Base-by-base conservation (phyloP, 345 rosid species). In the Pugionium dolabratum region DNA sequence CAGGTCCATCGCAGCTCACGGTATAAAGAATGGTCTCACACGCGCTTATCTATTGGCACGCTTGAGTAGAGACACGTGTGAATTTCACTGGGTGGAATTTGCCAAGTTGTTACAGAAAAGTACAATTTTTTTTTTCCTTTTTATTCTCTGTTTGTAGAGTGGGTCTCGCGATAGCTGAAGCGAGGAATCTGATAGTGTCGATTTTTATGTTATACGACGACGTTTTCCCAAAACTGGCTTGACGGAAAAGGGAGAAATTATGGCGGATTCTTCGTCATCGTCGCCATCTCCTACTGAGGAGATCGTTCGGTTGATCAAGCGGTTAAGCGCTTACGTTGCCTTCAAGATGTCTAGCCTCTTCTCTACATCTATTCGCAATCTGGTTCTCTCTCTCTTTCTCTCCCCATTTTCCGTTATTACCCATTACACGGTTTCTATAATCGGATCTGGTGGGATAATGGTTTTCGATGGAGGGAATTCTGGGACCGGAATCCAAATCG, bases 261-360 rank as follows among this genome's bases (percentile, higher is more conserved):
- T 86, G 93, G 84, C 86, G 39, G 86, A 82, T 34, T 71, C 77
- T 2, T 32, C 34, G 34, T 32, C 34, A 9, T 10, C 40, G 1
- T 10, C 47, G 0, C 31, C 76, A 4, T 79, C 89, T 57, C 82
- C 95, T 11, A 84, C 79, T 64, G 99, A 88, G 35, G 95, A 88
- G 73, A 77, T 90, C 56, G 67, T 90, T 39, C 92, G 87, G 76
- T 85, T 90, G 69, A 84, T 94, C 72, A 94, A 88, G 77, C 92
- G 96, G 4, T 79, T 94, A 60, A 89, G 97, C 43, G 90, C 93
- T 46, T 90, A 80, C 76, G 72, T 94, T 64, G 80, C 92, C 51
- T 62, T 74, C 54, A 74, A 69, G 67, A 74, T 74, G 74, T 68
- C 78, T 3, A 62, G 55, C 58, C 69, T 86, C 75, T 78, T 87